A percentile compares a stretch with the other conserved stretches of the same genome.
phyloP scores from a whole-genome alignment of 495 filamentous ascomycete species.

The Cryomyces antarcticus region DNA sequence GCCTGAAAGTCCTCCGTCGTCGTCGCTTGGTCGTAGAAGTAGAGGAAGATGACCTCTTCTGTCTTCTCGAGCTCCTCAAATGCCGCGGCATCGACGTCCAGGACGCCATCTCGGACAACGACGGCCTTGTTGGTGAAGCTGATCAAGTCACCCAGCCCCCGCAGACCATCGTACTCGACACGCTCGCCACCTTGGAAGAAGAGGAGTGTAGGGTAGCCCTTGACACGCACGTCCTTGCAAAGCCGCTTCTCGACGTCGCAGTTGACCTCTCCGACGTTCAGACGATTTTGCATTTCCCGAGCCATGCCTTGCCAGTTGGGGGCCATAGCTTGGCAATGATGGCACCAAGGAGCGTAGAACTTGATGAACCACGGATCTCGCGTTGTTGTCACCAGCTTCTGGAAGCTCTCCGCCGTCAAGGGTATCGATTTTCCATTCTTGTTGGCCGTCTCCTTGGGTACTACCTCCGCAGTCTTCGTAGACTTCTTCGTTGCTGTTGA shows the following conservation, averaged over 20 bases:
- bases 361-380: constrained; percentile 95
- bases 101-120: constrained; percentile 52
- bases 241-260: constrained; percentile 67
- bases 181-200: constrained; percentile 86
- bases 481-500: constrained; percentile 10
- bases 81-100: constrained; percentile 51
- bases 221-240: constrained; percentile 70
- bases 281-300: constrained; percentile 64
- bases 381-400: constrained; percentile 64
- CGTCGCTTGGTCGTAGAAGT: constrained; percentile 92
- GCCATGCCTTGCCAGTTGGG: constrained; percentile 80
- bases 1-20: constrained; percentile 79
- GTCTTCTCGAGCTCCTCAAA: constrained; percentile 79
- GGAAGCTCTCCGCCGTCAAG: constrained; percentile 70
- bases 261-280: constrained; percentile 93
- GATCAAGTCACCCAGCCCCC: constrained; percentile 79
- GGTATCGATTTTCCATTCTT: constrained; percentile 49
- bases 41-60: constrained; percentile 87
- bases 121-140: constrained; percentile 72
- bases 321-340: constrained; percentile 80
- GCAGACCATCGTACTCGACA: constrained; percentile 81
- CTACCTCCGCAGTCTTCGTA: constrained; percentile 4
- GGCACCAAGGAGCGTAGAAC: constrained; percentile 95
- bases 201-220: constrained; percentile 68
- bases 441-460: constrained; percentile 37